phyloP scores from a whole-genome alignment of 2,329 filamentous ascomycete species.

The Apiospora phragmitis region DNA sequence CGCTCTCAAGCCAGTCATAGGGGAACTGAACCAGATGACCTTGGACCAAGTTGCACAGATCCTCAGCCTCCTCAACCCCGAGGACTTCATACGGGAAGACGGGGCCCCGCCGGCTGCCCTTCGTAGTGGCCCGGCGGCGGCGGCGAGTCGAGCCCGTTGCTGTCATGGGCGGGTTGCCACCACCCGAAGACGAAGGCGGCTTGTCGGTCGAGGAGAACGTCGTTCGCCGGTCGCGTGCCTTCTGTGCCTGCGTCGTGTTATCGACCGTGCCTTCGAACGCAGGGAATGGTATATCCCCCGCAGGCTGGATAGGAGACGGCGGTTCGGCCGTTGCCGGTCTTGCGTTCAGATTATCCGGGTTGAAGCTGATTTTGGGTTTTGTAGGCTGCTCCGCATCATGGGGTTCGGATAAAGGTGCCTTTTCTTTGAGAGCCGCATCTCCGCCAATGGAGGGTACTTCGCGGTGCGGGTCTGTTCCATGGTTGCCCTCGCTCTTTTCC shows the following conservation, averaged over 20 bases:
- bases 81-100: slow-evolving; percentile 74
- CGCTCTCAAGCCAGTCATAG: slow-evolving; percentile 90
- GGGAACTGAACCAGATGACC: slow-evolving; percentile 90
- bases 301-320: slow-evolving; percentile 42
- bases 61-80: slow-evolving; percentile 73
- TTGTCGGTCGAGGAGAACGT: slow-evolving; percentile 58
- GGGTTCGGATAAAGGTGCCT: slow-evolving; percentile 18
- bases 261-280: slow-evolving; percentile 41
- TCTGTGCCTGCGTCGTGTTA: slow-evolving; percentile 34
- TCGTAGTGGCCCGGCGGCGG: slow-evolving; percentile 69
- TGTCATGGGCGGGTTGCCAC: slow-evolving; percentile 26
- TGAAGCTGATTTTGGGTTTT: slow-evolving; percentile 18
- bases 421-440: slow-evolving; percentile 23
- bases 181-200: slow-evolving; percentile 36
- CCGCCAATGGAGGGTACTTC: slow-evolving; percentile 20
- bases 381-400: slow-evolving; percentile 19
- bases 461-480: slow-evolving; percentile 17
- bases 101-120: slow-evolving; percentile 64
- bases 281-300: slow-evolving; percentile 48
- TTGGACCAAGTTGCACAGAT: slow-evolving; percentile 78
- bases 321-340: slow-evolving; percentile 32
- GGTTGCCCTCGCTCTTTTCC: slow-evolving; percentile 22
- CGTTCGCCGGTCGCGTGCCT: slow-evolving; percentile 49
- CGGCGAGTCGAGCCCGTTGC: slow-evolving; percentile 55
- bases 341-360: slow-evolving; percentile 20